These are phyloP conservation scores for Panaeolus cyanescens DNA, from an alignment of 768 basidiomycete genomes.

Conservation along the genomic window DNA sequence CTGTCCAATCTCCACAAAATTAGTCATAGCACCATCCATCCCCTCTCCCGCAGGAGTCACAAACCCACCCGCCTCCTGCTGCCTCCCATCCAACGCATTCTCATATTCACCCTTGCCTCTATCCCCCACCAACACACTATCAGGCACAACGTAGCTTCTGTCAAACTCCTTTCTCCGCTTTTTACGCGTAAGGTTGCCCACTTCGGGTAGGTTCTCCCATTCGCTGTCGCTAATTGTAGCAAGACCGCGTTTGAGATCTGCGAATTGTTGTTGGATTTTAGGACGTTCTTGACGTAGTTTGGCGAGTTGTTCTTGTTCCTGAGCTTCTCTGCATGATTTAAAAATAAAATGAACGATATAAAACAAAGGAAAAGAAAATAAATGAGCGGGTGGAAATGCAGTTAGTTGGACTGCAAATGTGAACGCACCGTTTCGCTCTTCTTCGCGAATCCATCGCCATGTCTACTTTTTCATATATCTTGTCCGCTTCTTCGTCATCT, in stretches of 20 bases:
- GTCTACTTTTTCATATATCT: conserved; percentile 93
- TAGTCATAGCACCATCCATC: conserved; percentile 79
- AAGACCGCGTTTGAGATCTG: conserved; percentile 91
- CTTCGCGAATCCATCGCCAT: conserved; percentile 87
- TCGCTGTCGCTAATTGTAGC: conserved; percentile 85
- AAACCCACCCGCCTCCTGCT: conserved; percentile 61
- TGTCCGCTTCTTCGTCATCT: conserved; percentile 97
- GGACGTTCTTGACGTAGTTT: conserved; percentile 86
- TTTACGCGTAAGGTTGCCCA: conserved; percentile 92
- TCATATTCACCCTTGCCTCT: conserved; percentile 75
- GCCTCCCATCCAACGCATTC: conserved; percentile 70
- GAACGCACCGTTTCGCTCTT: conserved; percentile 71
- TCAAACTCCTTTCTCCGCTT: conserved; percentile 80
- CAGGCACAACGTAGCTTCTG: conserved; percentile 86
- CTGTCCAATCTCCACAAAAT: conserved; percentile 96
- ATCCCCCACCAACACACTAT: conserved; percentile 90
- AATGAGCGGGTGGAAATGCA: conserved; percentile 16
- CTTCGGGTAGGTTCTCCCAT: conserved; percentile 96
- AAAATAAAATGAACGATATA: conserved; percentile 9
- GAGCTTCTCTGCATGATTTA: conserved; percentile 59
- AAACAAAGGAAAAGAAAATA: too few species aligned
- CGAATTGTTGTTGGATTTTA: conserved; percentile 95
- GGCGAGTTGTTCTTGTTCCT: conserved; percentile 71
- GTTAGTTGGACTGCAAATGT: too few species aligned
- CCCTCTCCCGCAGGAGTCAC: conserved; percentile 42